Conservation (phyloP, 805 yeast genomes). For the Saccharomycopsis sp. region DNA sequence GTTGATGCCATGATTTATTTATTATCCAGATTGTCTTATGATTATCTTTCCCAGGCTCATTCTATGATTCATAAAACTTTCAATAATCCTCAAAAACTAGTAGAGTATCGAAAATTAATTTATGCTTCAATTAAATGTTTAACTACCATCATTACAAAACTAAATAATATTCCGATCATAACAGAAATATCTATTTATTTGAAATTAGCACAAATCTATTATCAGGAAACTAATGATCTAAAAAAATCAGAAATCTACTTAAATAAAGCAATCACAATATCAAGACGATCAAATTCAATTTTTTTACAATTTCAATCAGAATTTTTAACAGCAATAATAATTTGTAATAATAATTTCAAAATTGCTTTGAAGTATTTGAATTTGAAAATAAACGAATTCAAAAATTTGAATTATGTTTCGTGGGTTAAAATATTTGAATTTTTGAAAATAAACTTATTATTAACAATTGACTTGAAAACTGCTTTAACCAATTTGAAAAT, state of each 20-base stretch:
- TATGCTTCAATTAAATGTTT: constrained; percentile 13
- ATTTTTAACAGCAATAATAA: constrained; percentile 8
- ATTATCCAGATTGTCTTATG: constrained; percentile 4
- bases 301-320: constrained; percentile 15
- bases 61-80: constrained; percentile 2
- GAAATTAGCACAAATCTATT: constrained; percentile 14
- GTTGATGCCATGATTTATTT: constrained; percentile 8
- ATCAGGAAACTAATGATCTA: constrained; percentile 11
- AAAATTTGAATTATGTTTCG: constrained; percentile 5
- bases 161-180: constrained; percentile 7
- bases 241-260: constrained; percentile 7
- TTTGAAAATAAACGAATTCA: constrained; percentile 12
- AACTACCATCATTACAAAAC: constrained; percentile 8
- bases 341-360: not conserved
- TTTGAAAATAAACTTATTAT: constrained; percentile 4
- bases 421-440: constrained; percentile 15
- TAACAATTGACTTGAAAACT: constrained; percentile 6
- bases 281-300: constrained; percentile 5
- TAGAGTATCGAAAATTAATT: constrained; percentile 7
- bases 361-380: constrained; percentile 13
- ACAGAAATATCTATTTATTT: constrained; percentile 10
- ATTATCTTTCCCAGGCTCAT: constrained; percentile 9
- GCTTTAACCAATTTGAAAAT: constrained; percentile 3
- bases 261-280: constrained; percentile 15
- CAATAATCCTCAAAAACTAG: not conserved